These are phyloP conservation scores for Sisymbrium irio DNA, from an alignment of 345 rosid genomes.

Conservation along the genomic window DNA sequence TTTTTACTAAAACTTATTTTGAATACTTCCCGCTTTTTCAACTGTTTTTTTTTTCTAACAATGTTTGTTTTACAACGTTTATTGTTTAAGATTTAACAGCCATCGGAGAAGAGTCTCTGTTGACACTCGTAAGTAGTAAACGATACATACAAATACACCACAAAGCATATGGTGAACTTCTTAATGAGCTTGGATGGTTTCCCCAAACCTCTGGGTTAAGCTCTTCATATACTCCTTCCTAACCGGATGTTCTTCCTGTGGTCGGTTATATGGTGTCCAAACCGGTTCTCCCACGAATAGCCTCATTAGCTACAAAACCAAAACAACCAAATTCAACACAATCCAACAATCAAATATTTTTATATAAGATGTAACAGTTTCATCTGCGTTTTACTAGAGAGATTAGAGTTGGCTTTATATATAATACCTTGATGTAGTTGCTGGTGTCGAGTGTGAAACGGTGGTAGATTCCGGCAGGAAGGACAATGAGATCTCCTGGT, in stretches of 20 bases:
- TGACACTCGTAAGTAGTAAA: neutral
- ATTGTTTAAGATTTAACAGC: neutral
- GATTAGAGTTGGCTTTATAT: neutral
- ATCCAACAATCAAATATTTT: constrained; percentile 2
- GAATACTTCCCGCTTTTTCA: too few species aligned
- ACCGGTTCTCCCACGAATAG: constrained; percentile 84
- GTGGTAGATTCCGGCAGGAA: constrained; percentile 88
- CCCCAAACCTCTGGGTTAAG: constrained; percentile 37
- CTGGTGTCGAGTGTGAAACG: constrained; percentile 78
- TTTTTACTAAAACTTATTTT: too few species aligned
- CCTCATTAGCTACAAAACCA: constrained; percentile 66
- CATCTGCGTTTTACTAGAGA: neutral
- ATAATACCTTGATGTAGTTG: constrained; percentile 67
- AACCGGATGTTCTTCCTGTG: constrained; percentile 81
- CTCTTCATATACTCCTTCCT: constrained; percentile 57
- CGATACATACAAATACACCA: constrained; percentile 2
- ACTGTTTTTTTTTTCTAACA: too few species aligned
- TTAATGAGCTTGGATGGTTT: constrained; percentile 24
- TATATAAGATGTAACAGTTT: neutral
- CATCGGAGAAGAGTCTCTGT: neutral
- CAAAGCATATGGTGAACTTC: neutral
- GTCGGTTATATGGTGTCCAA: constrained; percentile 77
- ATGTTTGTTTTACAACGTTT: too few species aligned
- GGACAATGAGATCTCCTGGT: constrained; percentile 72
- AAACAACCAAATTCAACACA: neutral